Conservation (phyloP, 2,329 filamentous ascomycete species). For the Pseudogymnoascus destructans region DNA sequence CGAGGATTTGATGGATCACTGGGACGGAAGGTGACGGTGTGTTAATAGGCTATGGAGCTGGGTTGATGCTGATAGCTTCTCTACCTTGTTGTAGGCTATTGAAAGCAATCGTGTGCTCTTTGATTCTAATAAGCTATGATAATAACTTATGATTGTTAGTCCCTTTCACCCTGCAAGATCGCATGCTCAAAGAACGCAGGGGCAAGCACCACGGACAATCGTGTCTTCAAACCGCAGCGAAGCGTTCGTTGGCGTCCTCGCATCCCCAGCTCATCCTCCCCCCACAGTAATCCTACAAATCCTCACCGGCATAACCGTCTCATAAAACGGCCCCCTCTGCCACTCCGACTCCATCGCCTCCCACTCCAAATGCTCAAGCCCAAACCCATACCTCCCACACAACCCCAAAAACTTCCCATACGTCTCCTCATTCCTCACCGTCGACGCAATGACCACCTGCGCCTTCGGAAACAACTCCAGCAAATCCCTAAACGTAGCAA, state of each 20-base stretch:
- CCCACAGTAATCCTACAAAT: conserved; percentile 34
- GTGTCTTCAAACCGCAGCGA: not conserved
- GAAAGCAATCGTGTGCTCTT: not conserved
- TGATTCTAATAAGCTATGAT: not conserved
- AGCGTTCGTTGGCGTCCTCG: not conserved
- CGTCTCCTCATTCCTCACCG: conserved; percentile 57
- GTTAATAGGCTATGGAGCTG: not conserved
- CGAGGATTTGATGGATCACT: not conserved
- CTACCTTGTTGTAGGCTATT: not conserved
- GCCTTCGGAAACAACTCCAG: conserved; percentile 42
- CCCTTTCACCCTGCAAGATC: not conserved
- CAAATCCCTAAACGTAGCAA: conserved; percentile 50
- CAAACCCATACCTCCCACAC: conserved; percentile 33
- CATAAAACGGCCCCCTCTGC: conserved; percentile 54
- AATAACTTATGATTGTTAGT: not conserved
- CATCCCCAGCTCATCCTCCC: not conserved
- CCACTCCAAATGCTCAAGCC: conserved; percentile 33
- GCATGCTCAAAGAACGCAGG: not conserved
- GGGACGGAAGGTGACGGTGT: not conserved
- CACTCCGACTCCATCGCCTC: conserved; percentile 27
- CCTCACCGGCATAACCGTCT: conserved; percentile 43
- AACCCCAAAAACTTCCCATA: conserved; percentile 49
- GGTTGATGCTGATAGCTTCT: not conserved
- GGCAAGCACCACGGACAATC: not conserved
- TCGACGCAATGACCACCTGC: conserved; percentile 53